These are phyloP conservation scores for Dendrobium chrysotoxum DNA, from an alignment of 106 monocot species.

Conservation along the genomic window DNA sequence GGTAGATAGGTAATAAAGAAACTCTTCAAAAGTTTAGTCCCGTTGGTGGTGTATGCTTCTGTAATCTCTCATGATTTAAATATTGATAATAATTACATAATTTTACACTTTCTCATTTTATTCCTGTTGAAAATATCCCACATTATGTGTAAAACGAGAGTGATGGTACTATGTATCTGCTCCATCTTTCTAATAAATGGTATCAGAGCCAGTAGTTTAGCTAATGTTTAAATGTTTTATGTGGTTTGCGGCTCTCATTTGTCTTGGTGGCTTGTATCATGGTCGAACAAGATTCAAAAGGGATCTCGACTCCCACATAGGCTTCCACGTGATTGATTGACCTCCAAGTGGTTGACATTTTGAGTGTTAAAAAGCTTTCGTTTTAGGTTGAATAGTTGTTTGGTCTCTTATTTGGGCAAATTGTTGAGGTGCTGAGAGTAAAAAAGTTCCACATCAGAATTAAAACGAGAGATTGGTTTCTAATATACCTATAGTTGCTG, in stretches of 20 bases:
- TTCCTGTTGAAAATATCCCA: neutral
- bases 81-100: neutral
- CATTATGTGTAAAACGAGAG: neutral
- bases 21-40: neutral
- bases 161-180: neutral
- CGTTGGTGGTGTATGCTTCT: neutral
- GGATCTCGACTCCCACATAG: neutral
- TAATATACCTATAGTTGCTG: neutral
- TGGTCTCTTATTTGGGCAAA: too few species aligned
- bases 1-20: conserved; percentile 6
- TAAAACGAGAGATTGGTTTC: too few species aligned
- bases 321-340: too few species aligned
- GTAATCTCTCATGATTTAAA: neutral
- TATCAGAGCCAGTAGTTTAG: neutral
- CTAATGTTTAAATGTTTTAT: neutral
- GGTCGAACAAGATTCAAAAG: too few species aligned
- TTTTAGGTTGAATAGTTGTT: too few species aligned
- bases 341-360: too few species aligned
- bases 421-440: too few species aligned
- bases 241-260: neutral
- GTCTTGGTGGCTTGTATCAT: neutral
- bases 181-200: neutral
- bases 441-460: too few species aligned
- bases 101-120: neutral
- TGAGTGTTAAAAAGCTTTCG: too few species aligned